Evolutionary conservation across 345 rosid genomes (phyloP).

Genomic region (Viola odorata): DNA sequence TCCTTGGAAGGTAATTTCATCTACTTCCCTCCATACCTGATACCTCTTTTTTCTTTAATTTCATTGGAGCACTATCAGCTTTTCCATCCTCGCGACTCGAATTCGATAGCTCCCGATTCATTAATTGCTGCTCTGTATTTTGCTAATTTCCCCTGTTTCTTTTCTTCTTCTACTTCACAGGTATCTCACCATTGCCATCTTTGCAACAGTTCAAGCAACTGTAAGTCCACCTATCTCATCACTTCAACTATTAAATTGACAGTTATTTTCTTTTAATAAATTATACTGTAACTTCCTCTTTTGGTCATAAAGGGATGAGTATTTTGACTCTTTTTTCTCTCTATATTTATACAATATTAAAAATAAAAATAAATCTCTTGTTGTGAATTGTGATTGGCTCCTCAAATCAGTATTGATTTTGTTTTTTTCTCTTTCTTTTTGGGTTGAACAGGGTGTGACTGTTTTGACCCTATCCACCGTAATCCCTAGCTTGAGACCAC

Average conservation of each 20-base stretch:
- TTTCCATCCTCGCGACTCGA: too few relatives aligned
- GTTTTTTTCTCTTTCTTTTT: slow-evolving; percentile 2
- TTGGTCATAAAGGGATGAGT: not conserved
- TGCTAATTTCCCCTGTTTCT: not conserved
- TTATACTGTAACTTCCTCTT: not conserved
- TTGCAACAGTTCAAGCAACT: slow-evolving; percentile 74
- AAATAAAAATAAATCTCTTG: too few relatives aligned
- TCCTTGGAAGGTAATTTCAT: slow-evolving; percentile 68
- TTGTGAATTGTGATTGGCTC: too few relatives aligned
- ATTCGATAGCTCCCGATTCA: too few relatives aligned
- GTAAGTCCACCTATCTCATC: slow-evolving; percentile 26
- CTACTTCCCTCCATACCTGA: not conserved
- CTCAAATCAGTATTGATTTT: too few relatives aligned
- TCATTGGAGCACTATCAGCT: too few relatives aligned
- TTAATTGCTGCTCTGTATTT: too few relatives aligned
- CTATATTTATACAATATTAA: too few relatives aligned
- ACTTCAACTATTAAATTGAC: not conserved
- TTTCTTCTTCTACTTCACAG: slow-evolving; percentile 26
- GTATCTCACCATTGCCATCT: slow-evolving; percentile 80
- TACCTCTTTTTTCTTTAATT: not conserved
- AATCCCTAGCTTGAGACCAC: slow-evolving; percentile 76
- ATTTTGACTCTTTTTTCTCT: not conserved
- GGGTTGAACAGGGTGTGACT: slow-evolving; percentile 59
- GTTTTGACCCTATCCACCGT: slow-evolving; percentile 74
- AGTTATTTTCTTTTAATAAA: not conserved